Percentiles rank a stretch among this genome's conserved stretches.
phyloP scores from a whole-genome alignment of 2,329 filamentous ascomycete genomes.

The Blastomyces silverae region DNA sequence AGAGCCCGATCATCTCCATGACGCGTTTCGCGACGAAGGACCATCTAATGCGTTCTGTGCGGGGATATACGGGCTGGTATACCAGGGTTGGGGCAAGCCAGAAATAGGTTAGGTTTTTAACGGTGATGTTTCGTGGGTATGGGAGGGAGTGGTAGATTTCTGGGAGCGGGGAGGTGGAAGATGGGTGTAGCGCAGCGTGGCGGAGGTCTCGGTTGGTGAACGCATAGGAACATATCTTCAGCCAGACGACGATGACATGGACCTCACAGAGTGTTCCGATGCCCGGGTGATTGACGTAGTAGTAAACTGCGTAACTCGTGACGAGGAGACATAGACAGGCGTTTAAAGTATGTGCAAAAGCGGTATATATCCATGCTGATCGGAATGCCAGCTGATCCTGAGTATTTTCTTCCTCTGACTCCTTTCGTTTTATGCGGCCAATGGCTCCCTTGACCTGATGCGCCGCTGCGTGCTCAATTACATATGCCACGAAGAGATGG shows the following conservation, averaged over 20 bases:
- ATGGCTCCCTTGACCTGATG: constrained; percentile 66
- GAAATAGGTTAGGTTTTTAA: constrained; percentile 84
- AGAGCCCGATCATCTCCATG: constrained; percentile 67
- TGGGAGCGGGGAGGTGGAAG: constrained; percentile 61
- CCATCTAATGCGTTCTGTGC: constrained; percentile 75
- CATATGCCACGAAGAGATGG: constrained; percentile 81
- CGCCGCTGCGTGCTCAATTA: constrained; percentile 80
- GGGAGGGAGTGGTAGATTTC: constrained; percentile 75
- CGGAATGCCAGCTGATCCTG: constrained; percentile 59
- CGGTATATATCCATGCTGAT: constrained; percentile 71
- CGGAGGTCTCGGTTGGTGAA: constrained; percentile 94
- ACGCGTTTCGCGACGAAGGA: constrained; percentile 77
- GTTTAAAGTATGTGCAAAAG: constrained; percentile 74
- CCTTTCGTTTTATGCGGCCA: constrained; percentile 49
- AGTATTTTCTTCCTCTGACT: constrained; percentile 52
- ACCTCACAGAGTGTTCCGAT: constrained; percentile 87
- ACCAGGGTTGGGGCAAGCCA: constrained; percentile 97
- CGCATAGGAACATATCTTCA: constrained; percentile 93
- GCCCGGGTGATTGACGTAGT: constrained; percentile 81
- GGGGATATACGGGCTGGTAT: constrained; percentile 94
- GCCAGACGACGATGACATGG: constrained; percentile 90
- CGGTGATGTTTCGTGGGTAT: constrained; percentile 85
- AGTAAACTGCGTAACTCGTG: constrained; percentile 82
- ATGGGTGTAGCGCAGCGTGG: constrained; percentile 78
- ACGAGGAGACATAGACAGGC: constrained; percentile 72